These are phyloP conservation scores for Aureobasidium sp. DNA, from an alignment of 2,329 filamentous ascomycete species.

Conservation along the genomic window DNA sequence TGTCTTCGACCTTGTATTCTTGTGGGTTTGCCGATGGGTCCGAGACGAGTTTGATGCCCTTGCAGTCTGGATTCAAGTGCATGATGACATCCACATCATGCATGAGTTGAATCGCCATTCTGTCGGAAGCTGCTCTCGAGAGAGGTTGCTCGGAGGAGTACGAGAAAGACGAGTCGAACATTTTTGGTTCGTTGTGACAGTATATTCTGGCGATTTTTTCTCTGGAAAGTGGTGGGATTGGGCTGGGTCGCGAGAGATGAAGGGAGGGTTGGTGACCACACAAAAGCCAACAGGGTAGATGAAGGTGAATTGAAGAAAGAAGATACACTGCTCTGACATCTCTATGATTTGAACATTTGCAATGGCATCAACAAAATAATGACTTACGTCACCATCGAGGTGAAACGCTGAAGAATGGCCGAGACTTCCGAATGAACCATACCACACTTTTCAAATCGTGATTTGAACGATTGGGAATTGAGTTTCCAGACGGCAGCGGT, in stretches of 20 bases:
- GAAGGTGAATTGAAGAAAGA: neutral
- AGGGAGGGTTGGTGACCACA: neutral
- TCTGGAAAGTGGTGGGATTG: neutral
- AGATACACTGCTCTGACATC: neutral
- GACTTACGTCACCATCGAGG: slow-evolving; percentile 2
- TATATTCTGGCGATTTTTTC: neutral
- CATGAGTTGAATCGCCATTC: slow-evolving; percentile 21
- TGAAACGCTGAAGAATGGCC: neutral
- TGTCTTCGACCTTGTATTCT: slow-evolving; percentile 27
- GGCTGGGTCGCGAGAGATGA: neutral
- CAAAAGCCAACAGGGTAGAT: neutral
- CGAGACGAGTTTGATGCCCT: slow-evolving; percentile 15
- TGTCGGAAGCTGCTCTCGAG: slow-evolving; percentile 20
- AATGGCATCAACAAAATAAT: slow-evolving; percentile 5
- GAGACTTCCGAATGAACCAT: neutral
- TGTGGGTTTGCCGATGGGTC: slow-evolving; percentile 8
- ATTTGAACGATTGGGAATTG: neutral
- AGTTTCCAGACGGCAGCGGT: neutral
- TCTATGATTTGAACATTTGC: neutral
- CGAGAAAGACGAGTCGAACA: slow-evolving; percentile 27
- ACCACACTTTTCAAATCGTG: neutral
- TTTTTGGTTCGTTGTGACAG: slow-evolving; percentile 6
- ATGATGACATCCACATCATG: slow-evolving; percentile 27
- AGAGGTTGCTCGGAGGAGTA: slow-evolving; percentile 23
- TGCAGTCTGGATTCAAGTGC: slow-evolving; percentile 25